Percentiles rank a stretch among this genome's conserved stretches.
phyloP scores from a whole-genome alignment of 257 asterid genomes.

The Solanum arcanum region DNA sequence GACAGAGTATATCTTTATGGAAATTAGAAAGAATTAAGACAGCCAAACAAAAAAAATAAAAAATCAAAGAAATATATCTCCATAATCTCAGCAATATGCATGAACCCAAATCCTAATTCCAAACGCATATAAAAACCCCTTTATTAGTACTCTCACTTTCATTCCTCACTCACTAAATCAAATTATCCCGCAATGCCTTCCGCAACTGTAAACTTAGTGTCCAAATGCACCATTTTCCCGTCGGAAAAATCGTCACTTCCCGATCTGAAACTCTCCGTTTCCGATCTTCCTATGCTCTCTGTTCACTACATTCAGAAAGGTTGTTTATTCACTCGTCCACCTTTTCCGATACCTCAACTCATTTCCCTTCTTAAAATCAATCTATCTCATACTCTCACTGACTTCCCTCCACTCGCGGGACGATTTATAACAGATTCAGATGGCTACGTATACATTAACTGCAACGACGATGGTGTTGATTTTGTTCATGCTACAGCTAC shows the following conservation, averaged over 20 bases:
- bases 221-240: conserved; percentile 32
- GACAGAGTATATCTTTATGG: not conserved
- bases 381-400: conserved; percentile 34
- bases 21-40: not conserved
- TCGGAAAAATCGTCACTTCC: conserved; percentile 19
- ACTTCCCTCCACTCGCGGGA: conserved; percentile 72
- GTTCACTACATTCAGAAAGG: conserved; percentile 76
- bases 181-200: conserved; percentile 24
- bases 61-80: not conserved
- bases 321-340: conserved; percentile 29
- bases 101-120: not conserved
- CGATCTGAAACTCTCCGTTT: conserved; percentile 54
- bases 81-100: not conserved
- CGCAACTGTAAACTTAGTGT: conserved; percentile 7
- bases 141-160: not conserved
- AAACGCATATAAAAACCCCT: not conserved
- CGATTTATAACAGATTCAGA: conserved; percentile 34
- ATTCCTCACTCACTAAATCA: not conserved
- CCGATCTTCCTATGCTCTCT: conserved; percentile 75
- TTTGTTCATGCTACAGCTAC: conserved; percentile 34
- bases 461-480: conserved; percentile 53
- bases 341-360: conserved; percentile 20
- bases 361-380: conserved; percentile 13
- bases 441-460: conserved; percentile 42
- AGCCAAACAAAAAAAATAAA: not conserved